These are phyloP conservation scores for Seiridium cupressi DNA, from an alignment of 2,329 filamentous ascomycete species.

Conservation along the genomic window DNA sequence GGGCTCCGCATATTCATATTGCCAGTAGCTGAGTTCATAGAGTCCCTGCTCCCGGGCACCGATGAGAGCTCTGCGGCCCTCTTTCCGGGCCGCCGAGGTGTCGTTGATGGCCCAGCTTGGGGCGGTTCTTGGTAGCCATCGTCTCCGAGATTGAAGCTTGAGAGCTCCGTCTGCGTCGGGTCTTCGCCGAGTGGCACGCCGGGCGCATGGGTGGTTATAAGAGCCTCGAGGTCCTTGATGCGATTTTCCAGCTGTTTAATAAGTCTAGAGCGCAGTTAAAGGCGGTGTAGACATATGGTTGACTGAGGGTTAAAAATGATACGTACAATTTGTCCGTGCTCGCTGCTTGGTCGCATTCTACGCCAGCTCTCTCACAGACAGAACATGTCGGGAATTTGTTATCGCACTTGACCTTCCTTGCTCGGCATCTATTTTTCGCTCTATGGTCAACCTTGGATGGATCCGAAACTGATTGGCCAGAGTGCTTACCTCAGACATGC, in stretches of 20 bases:
- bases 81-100: too few relatives aligned
- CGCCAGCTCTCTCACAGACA: conserved; percentile 56
- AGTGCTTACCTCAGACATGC: conserved; percentile 1
- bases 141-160: not conserved
- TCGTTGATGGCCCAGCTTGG: too few relatives aligned
- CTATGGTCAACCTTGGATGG: not conserved
- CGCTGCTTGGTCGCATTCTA: conserved; percentile 6
- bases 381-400: conserved; percentile 93
- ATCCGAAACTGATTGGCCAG: not conserved
- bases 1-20: not conserved
- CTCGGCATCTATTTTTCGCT: not conserved
- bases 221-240: not conserved
- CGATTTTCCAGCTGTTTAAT: not conserved
- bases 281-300: too few relatives aligned
- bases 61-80: too few relatives aligned
- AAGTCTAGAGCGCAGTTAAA: not conserved
- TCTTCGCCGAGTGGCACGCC: not conserved
- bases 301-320: not conserved
- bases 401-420: conserved; percentile 87
- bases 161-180: not conserved
- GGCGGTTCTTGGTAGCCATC: not conserved
- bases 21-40: not conserved
- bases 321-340: conserved; percentile 4
- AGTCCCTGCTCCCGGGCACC: too few relatives aligned
- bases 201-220: not conserved